Evolutionary conservation across 371 early-diverging fungal genomes (phyloP).

Genomic region (Saksenaea oblongispora): DNA sequence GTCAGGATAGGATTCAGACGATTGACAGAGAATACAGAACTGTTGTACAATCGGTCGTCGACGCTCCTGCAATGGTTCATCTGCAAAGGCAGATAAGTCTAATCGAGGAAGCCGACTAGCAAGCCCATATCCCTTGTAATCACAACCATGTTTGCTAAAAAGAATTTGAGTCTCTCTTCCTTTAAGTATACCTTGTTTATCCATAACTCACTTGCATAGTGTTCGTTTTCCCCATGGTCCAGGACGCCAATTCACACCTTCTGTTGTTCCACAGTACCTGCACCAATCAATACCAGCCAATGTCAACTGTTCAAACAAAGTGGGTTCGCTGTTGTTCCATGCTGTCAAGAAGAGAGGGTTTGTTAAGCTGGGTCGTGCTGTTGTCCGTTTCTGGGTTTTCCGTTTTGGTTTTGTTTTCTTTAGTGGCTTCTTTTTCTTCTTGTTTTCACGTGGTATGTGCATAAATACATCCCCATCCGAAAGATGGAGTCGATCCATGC

Average conservation of each 20-base stretch:
- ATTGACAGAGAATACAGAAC: constrained; percentile 34
- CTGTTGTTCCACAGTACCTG: constrained; percentile 77
- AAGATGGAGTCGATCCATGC: not conserved
- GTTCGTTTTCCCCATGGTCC: constrained; percentile 82
- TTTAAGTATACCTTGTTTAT: not conserved
- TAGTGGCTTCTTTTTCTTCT: not conserved
- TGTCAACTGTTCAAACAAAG: constrained; percentile 48
- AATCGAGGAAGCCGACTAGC: constrained; percentile 38
- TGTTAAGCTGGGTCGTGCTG: too few relatives aligned
- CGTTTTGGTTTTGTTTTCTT: not conserved
- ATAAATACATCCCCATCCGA: not conserved
- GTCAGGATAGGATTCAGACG: constrained; percentile 15
- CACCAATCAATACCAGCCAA: constrained; percentile 64
- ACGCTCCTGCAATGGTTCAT: constrained; percentile 34
- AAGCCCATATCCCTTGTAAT: constrained; percentile 45
- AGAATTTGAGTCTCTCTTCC: not conserved
- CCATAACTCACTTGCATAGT: constrained; percentile 63
- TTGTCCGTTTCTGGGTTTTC: not conserved
- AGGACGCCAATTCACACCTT: constrained; percentile 76
- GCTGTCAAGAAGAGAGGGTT: not conserved
- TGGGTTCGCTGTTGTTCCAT: not conserved
- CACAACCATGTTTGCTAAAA: constrained; percentile 46
- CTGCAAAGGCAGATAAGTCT: constrained; percentile 33
- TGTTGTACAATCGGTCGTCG: constrained; percentile 38
- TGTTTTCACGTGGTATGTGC: not conserved